These are phyloP conservation scores for Pythium phragmiticola DNA, from an alignment of 352 stramenopile genomes.

Conservation along the genomic window DNA sequence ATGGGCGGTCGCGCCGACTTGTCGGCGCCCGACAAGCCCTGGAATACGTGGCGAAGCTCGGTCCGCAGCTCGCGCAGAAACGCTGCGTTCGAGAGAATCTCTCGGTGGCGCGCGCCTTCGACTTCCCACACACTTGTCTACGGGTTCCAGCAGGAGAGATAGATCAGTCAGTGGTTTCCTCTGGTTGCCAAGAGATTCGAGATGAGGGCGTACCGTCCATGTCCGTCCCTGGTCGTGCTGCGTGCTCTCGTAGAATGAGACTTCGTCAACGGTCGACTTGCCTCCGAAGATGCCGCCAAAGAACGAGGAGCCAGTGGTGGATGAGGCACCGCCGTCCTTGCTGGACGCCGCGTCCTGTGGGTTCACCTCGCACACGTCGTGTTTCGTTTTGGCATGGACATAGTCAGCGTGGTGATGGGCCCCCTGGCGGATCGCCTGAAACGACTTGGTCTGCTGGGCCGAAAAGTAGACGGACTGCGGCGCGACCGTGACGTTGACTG, in stretches of 20 bases:
- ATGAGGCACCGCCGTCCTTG: neutral
- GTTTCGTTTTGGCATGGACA: slow-evolving; percentile 38
- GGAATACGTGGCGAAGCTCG: slow-evolving; percentile 68
- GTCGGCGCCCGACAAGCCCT: slow-evolving; percentile 12
- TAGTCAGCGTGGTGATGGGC: slow-evolving; percentile 66
- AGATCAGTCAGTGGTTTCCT: too few relatives aligned
- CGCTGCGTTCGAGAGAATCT: slow-evolving; percentile 67
- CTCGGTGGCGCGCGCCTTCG: slow-evolving; percentile 61
- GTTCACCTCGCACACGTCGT: slow-evolving; percentile 28
- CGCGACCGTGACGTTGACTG: slow-evolving; percentile 66
- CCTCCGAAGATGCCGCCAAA: slow-evolving; percentile 65
- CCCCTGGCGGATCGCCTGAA: slow-evolving; percentile 44
- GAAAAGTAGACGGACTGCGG: slow-evolving; percentile 79
- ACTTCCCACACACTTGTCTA: slow-evolving; percentile 85
- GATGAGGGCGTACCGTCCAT: slow-evolving; percentile 33
- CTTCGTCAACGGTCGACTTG: slow-evolving; percentile 41
- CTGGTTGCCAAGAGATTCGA: slow-evolving; percentile 1
- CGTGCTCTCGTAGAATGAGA: slow-evolving; percentile 76
- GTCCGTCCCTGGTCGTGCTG: slow-evolving; percentile 28
- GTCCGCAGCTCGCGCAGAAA: slow-evolving; percentile 76
- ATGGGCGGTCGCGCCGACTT: slow-evolving; percentile 50
- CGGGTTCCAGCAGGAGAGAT: neutral
- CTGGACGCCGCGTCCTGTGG: neutral
- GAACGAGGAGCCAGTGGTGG: slow-evolving; percentile 32
- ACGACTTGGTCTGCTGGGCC: slow-evolving; percentile 44